A percentile compares a stretch with the other conserved stretches of the same genome.
These are phyloP conservation scores for Auricularia heimuer DNA, from an alignment of 768 basidiomycete genomes.

Conservation along the genomic window DNA sequence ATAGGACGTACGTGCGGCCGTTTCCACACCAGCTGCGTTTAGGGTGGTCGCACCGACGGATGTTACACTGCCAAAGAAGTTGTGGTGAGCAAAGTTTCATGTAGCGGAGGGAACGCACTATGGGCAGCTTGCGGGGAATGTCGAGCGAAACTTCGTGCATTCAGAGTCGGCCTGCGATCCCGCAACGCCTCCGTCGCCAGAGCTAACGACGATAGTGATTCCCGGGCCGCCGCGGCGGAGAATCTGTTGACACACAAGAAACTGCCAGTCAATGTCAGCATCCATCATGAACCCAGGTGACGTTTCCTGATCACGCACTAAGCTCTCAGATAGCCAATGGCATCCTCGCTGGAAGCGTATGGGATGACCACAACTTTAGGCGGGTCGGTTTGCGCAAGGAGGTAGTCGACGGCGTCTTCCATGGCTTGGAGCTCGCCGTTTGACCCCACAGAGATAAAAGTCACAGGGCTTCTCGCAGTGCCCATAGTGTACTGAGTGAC, in stretches of 20 bases:
- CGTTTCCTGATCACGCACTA: background rate
- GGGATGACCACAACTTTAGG: too few species aligned
- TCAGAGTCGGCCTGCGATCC: slow-evolving; percentile 19
- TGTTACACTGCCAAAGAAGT: background rate
- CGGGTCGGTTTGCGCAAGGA: too few species aligned
- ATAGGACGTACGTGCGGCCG: too few species aligned
- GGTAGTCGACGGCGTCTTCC: slow-evolving; percentile 28
- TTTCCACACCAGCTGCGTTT: background rate
- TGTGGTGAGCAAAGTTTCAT: background rate
- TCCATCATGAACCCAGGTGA: slow-evolving; percentile 16
- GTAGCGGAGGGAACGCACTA: slow-evolving; percentile 12
- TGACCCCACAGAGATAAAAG: slow-evolving; percentile 49
- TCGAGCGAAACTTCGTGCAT: slow-evolving; percentile 18
- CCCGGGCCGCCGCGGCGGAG: slow-evolving; percentile 25
- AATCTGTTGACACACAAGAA: background rate
- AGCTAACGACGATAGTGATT: slow-evolving; percentile 50
- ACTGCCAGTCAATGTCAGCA: slow-evolving; percentile 26
- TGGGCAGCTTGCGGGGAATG: slow-evolving; percentile 26
- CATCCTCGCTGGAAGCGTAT: too few species aligned
- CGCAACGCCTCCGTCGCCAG: slow-evolving; percentile 40
- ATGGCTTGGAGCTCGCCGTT: slow-evolving; percentile 34
- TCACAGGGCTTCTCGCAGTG: slow-evolving; percentile 47
- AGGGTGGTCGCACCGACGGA: background rate
- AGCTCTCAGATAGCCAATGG: too few species aligned
- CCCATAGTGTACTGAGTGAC: slow-evolving; percentile 28